Conservation (phyloP, 176 grass and related monocot genomes). For the Oryza coarctata region DNA sequence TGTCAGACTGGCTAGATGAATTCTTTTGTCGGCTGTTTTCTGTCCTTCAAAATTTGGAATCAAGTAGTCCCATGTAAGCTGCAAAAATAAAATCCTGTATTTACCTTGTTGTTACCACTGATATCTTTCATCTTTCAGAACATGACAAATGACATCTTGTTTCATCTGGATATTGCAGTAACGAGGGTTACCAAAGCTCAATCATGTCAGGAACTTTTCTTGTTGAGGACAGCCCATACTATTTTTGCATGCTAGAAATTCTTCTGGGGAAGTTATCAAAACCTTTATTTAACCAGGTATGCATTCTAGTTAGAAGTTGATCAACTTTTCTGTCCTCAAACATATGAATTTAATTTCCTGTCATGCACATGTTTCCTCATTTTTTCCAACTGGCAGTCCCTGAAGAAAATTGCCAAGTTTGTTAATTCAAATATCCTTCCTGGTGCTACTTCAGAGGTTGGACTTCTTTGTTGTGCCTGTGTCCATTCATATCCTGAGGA, state of each 20-base stretch:
- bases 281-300: slow-evolving; percentile 84
- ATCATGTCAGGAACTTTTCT: slow-evolving; percentile 82
- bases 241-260: slow-evolving; percentile 96
- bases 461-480: slow-evolving; percentile 94
- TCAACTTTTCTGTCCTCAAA: background rate
- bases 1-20: slow-evolving; percentile 89
- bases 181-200: slow-evolving; percentile 72
- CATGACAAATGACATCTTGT: slow-evolving; percentile 21
- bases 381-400: slow-evolving; percentile 56
- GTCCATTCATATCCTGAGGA: slow-evolving; percentile 76
- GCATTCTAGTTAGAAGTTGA: slow-evolving; percentile 11
- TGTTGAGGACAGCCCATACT: slow-evolving; percentile 77
- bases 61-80: slow-evolving; percentile 82
- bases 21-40: slow-evolving; percentile 89
- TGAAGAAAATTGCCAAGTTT: slow-evolving; percentile 94
- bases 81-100: slow-evolving; percentile 10
- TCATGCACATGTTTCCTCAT: slow-evolving; percentile 7
- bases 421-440: slow-evolving; percentile 93
- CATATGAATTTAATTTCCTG: slow-evolving; percentile 16
- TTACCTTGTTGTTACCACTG: slow-evolving; percentile 7
- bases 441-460: slow-evolving; percentile 90
- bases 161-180: slow-evolving; percentile 61
- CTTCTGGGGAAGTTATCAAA: slow-evolving; percentile 85
- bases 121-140: background rate
- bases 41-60: slow-evolving; percentile 90